Conservation (phyloP, 2,329 filamentous ascomycete genomes). For the Blastomyces gilchristii region DNA sequence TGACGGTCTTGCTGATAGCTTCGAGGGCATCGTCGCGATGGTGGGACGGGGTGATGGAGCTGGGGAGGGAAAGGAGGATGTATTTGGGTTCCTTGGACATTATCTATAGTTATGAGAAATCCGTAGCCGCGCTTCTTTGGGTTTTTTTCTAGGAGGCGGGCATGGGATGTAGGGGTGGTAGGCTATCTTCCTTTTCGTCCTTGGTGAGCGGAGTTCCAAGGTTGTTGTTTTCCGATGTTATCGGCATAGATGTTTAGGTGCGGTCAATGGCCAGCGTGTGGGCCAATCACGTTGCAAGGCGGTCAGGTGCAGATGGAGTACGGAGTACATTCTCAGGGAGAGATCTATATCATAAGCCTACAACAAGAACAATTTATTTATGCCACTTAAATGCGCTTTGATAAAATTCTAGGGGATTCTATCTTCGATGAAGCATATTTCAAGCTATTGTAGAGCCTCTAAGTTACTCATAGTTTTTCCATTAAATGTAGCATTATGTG, state of each 20-base stretch:
- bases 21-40: slow-evolving; percentile 72
- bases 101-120: slow-evolving; percentile 10
- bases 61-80: slow-evolving; percentile 80
- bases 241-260: not conserved
- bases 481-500: not conserved
- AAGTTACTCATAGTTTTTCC: not conserved
- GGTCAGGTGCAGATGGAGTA: not conserved
- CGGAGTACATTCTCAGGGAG: no score
- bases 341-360: not conserved
- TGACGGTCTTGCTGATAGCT: slow-evolving; percentile 61
- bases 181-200: not conserved
- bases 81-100: slow-evolving; percentile 52
- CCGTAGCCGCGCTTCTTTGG: not conserved
- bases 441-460: not conserved
- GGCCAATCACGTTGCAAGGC: not conserved
- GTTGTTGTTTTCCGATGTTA: not conserved
- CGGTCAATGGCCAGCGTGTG: not conserved
- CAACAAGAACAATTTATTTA: not conserved
- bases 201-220: not conserved
- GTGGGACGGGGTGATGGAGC: slow-evolving; percentile 71
- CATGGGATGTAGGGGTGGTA: not conserved
- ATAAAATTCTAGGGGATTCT: not conserved
- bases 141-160: not conserved
- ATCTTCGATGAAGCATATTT: not conserved
- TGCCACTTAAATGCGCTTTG: not conserved